phyloP scores from a whole-genome alignment of 2,329 filamentous ascomycete genomes.

The Botrytis elliptica region DNA sequence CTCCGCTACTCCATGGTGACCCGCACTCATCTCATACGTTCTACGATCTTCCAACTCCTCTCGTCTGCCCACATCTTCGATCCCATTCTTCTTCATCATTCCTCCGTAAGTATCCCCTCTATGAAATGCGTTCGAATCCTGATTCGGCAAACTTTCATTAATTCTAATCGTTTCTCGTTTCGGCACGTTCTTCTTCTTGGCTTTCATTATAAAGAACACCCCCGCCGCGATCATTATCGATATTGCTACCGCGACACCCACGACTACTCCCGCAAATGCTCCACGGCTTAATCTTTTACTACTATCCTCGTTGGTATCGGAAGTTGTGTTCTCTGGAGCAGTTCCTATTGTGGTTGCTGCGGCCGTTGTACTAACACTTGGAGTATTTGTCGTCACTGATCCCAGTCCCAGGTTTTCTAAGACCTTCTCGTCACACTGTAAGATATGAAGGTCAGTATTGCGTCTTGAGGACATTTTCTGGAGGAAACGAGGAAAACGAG shows the following conservation, averaged over 20 bases:
- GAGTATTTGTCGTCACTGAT: too few species aligned
- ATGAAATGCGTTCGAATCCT: background rate
- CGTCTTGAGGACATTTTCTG: background rate
- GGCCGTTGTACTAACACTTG: background rate
- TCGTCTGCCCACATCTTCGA: background rate
- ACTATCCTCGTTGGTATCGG: background rate
- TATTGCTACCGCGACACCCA: background rate
- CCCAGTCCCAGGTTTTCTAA: background rate
- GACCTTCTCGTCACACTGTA: constrained; percentile 10
- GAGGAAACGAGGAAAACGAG: background rate
- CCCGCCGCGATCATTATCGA: background rate
- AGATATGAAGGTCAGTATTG: background rate
- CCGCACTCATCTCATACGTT: constrained; percentile 11
- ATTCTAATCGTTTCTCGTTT: background rate
- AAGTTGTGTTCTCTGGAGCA: background rate
- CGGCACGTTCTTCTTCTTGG: background rate
- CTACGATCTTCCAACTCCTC: background rate
- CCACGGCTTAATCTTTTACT: background rate
- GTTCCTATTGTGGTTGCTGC: background rate
- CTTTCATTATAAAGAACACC: background rate
- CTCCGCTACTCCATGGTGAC: background rate
- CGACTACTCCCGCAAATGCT: background rate
- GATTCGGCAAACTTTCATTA: background rate
- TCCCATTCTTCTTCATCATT: background rate
- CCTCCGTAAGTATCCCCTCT: background rate